These are phyloP conservation scores for Saccharum spontaneum DNA, from an alignment of 176 grass and related monocot species.

Conservation along the genomic window DNA sequence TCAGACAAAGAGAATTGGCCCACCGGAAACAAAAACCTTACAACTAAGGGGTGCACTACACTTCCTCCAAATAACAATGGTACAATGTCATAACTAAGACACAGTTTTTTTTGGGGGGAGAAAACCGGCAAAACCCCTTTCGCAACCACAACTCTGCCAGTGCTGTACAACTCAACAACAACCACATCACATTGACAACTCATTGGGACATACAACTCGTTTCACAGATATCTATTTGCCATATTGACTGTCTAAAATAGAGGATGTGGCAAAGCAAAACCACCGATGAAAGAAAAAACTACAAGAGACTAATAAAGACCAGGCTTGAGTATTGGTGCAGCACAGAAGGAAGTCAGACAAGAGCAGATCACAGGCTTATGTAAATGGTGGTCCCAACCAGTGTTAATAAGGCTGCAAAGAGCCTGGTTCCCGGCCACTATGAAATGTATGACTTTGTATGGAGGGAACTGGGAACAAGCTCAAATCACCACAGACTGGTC, in stretches of 20 bases:
- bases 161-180: too few relatives aligned
- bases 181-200: neutral
- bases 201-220: neutral
- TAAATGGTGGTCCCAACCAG: neutral
- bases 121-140: neutral
- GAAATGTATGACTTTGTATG: conserved; percentile 14
- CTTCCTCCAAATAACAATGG: neutral
- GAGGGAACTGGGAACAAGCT: conserved; percentile 22
- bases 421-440: neutral
- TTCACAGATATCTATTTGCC: neutral
- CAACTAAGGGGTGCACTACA: neutral
- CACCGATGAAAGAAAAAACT: neutral
- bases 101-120: too few relatives aligned
- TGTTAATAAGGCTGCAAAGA: conserved; percentile 6
- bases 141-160: neutral
- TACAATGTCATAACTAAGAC: neutral
- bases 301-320: conserved; percentile 8
- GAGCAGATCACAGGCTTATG: conserved; percentile 1
- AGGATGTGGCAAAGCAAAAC: neutral
- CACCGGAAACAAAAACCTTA: neutral
- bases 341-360: conserved; percentile 25
- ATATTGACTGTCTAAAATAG: conserved; percentile 21
- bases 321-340: conserved; percentile 15
- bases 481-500: neutral
- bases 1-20: neutral